phyloP scores from a whole-genome alignment of 345 rosid species.

The Orychophragmus violaceus region DNA sequence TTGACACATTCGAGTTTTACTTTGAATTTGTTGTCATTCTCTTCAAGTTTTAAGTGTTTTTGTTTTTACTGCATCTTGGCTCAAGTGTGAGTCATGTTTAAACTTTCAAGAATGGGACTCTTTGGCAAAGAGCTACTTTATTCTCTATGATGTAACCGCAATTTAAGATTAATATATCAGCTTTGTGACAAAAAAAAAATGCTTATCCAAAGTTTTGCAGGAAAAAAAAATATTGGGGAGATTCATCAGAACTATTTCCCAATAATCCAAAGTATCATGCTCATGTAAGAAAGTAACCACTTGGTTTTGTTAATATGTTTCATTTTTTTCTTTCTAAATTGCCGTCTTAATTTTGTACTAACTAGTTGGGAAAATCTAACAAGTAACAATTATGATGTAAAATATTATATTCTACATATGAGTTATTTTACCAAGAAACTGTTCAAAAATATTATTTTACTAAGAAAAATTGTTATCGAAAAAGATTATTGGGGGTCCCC shows the following conservation, averaged over 20 bases:
- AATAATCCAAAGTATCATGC: not conserved
- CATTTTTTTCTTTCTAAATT: not conserved
- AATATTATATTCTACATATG: not conserved
- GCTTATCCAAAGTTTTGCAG: no score
- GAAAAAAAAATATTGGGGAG: no score
- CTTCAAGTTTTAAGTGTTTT: no score
- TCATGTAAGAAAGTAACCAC: constrained; percentile 14
- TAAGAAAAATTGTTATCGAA: not conserved
- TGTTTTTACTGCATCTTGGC: no score
- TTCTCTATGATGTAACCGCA: no score
- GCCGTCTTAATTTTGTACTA: constrained; percentile 8
- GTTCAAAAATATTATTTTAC: not conserved
- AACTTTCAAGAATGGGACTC: no score
- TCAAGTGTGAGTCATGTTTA: no score
- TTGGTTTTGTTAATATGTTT: constrained; percentile 4
- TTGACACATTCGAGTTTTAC: no score
- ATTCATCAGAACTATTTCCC: not conserved
- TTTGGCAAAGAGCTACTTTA: no score
- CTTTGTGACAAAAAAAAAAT: no score
- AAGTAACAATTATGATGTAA: not conserved
- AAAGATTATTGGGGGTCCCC: constrained; percentile 1
- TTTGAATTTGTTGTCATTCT: no score
- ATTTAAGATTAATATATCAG: no score
- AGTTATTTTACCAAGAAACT: not conserved
- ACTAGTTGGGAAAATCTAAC: not conserved